phyloP scores from a whole-genome alignment of 352 stramenopile species.

The Globisporangium yorkense region DNA sequence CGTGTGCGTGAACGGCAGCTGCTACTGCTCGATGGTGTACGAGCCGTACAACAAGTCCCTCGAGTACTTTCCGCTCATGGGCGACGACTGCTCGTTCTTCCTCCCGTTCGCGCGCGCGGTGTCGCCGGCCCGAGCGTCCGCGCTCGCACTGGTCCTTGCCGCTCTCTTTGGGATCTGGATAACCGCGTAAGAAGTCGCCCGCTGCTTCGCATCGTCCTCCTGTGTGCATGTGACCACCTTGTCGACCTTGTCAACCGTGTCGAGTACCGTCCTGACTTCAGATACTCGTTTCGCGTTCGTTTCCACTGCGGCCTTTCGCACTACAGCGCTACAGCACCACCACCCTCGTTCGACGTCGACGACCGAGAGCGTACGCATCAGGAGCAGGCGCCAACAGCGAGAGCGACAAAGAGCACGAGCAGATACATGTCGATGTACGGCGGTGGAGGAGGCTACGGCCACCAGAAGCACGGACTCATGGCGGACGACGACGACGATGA shows the following conservation, averaged over 20 bases:
- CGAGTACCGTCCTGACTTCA: too few relatives aligned
- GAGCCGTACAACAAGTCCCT: conserved; percentile 94
- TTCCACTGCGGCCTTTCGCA: too few relatives aligned
- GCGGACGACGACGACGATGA: conserved; percentile 79
- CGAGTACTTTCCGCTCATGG: conserved; percentile 72
- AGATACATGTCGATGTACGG: conserved; percentile 24
- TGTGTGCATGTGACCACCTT: too few relatives aligned
- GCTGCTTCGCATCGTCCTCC: not conserved
- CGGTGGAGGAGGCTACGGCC: conserved; percentile 38
- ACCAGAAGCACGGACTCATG: conserved; percentile 54
- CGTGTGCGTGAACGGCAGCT: conserved; percentile 87
- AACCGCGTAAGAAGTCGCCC: not conserved
- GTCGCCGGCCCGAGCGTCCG: not conserved
- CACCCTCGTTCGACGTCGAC: too few relatives aligned
- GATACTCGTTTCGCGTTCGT: too few relatives aligned
- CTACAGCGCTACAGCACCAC: too few relatives aligned
- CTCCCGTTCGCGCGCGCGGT: conserved; percentile 52
- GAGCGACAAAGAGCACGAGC: too few relatives aligned
- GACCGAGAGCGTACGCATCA: not conserved
- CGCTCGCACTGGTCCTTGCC: not conserved
- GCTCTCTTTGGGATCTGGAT: conserved; percentile 5
- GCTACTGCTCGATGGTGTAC: conserved; percentile 90
- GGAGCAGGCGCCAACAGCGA: too few relatives aligned
- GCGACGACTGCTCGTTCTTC: conserved; percentile 81
- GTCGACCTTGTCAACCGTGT: too few relatives aligned